These are phyloP conservation scores for Olyra latifolia DNA, from an alignment of 176 grass and related monocot genomes.

Conservation along the genomic window DNA sequence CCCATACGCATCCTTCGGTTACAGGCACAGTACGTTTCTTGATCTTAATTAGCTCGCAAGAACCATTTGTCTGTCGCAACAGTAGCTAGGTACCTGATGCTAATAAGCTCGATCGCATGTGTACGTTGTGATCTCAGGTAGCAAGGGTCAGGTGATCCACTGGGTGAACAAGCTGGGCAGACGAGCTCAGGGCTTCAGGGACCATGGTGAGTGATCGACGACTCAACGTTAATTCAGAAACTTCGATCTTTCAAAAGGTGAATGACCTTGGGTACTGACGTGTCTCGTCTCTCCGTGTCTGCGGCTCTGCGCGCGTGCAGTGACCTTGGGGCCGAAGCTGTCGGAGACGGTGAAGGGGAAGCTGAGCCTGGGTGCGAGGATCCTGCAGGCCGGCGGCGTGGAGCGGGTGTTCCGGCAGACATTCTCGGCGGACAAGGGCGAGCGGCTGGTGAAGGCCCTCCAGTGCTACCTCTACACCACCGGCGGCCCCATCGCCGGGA, in stretches of 20 bases:
- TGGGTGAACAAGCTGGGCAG: conserved; percentile 64
- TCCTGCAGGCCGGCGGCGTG: conserved; percentile 72
- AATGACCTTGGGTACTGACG: not conserved
- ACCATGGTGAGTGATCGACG: conserved; percentile 43
- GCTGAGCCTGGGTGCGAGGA: conserved; percentile 65
- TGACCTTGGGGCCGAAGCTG: conserved; percentile 65
- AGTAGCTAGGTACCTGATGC: not conserved
- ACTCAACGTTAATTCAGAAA: too few species aligned
- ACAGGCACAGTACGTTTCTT: conserved; percentile 46
- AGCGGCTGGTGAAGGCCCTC: conserved; percentile 62
- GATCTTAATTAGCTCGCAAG: too few species aligned
- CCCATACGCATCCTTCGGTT: conserved; percentile 36
- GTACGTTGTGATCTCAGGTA: conserved; percentile 18
- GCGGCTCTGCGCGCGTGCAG: conserved; percentile 32
- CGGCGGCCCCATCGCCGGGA: conserved; percentile 77
- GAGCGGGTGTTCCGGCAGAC: conserved; percentile 68
- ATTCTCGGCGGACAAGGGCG: conserved; percentile 64
- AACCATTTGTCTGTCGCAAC: not conserved
- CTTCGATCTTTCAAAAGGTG: too few species aligned
- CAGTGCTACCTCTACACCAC: conserved; percentile 95
- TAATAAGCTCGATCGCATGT: not conserved
- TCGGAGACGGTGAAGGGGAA: conserved; percentile 85
- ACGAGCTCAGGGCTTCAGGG: conserved; percentile 54
- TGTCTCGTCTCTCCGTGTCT: not conserved
- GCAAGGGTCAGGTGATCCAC: conserved; percentile 51